Percentiles rank a stretch among this genome's conserved stretches.
Conservation (phyloP, 768 basidiomycete species). For the Boletellus sp. region DNA sequence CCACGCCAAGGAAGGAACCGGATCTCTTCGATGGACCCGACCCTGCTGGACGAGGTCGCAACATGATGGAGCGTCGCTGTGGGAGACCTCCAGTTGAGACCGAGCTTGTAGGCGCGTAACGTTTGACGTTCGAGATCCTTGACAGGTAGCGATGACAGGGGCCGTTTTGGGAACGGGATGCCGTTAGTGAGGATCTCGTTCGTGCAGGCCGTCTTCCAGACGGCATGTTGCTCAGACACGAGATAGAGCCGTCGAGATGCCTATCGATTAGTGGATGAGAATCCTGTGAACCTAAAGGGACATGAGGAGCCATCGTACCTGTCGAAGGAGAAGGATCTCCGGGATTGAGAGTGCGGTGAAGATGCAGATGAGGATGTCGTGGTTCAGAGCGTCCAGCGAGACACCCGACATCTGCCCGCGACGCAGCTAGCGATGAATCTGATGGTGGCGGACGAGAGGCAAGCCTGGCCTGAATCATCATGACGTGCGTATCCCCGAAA, state of each 20-base stretch:
- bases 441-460: background rate
- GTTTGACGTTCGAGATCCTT: slow-evolving; percentile 46
- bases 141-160: slow-evolving; percentile 36
- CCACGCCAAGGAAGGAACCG: slow-evolving; percentile 48
- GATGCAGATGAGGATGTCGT: slow-evolving; percentile 38
- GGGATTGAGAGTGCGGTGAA: slow-evolving; percentile 36
- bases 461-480: background rate
- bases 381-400: slow-evolving; percentile 27
- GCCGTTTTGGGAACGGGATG: slow-evolving; percentile 47
- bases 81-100: slow-evolving; percentile 45
- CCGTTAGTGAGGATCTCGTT: slow-evolving; percentile 41
- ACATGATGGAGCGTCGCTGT: slow-evolving; percentile 14
- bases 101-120: slow-evolving; percentile 43
- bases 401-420: slow-evolving; percentile 12
- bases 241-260: slow-evolving; percentile 46
- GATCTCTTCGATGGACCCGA: slow-evolving; percentile 48
- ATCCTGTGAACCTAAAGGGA: background rate
- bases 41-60: slow-evolving; percentile 27
- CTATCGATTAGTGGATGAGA: slow-evolving; percentile 27
- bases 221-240: slow-evolving; percentile 46
- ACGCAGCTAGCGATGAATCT: background rate
- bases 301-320: slow-evolving; percentile 30
- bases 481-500: slow-evolving; percentile 6
- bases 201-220: slow-evolving; percentile 54
- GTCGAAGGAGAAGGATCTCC: slow-evolving; percentile 40